phyloP scores from a whole-genome alignment of 208 protist genomes.

The Naegleria lovaniensis region DNA sequence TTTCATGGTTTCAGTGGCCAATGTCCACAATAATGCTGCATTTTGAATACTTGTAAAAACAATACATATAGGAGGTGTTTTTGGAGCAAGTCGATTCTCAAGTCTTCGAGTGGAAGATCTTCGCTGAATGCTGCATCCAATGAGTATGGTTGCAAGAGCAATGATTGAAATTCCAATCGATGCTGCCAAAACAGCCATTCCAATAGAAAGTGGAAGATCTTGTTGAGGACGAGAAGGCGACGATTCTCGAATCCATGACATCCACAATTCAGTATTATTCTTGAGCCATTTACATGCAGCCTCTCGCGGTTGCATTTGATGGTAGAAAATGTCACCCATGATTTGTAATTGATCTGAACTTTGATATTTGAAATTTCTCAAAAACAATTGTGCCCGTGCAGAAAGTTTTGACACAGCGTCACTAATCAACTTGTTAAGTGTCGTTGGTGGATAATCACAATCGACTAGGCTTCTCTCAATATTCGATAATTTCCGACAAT shows the following conservation, averaged over 20 bases:
- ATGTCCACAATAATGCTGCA: neutral
- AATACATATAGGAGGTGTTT: neutral
- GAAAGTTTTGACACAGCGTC: too few relatives aligned
- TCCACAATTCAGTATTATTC: too few relatives aligned
- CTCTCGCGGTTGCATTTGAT: too few relatives aligned
- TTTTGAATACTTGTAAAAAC: conserved; percentile 14
- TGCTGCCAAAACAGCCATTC: neutral
- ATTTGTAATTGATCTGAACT: too few relatives aligned
- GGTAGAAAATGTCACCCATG: too few relatives aligned
- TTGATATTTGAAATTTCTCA: too few relatives aligned
- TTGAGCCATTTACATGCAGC: too few relatives aligned
- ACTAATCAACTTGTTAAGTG: neutral
- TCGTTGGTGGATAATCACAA: neutral
- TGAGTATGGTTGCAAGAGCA: neutral
- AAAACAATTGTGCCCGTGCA: neutral
- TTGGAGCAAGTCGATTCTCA: neutral
- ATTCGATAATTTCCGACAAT: neutral
- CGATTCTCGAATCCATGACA: neutral
- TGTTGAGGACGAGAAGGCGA: neutral
- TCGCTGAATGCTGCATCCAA: neutral
- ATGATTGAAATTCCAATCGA: neutral
- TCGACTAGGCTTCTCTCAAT: neutral
- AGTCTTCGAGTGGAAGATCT: neutral
- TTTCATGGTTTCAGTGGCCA: neutral
- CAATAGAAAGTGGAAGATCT: neutral